These are phyloP conservation scores for Rhizoclosmatium sp. DNA, from an alignment of 192 early-diverging fungal genomes.

Conservation along the genomic window DNA sequence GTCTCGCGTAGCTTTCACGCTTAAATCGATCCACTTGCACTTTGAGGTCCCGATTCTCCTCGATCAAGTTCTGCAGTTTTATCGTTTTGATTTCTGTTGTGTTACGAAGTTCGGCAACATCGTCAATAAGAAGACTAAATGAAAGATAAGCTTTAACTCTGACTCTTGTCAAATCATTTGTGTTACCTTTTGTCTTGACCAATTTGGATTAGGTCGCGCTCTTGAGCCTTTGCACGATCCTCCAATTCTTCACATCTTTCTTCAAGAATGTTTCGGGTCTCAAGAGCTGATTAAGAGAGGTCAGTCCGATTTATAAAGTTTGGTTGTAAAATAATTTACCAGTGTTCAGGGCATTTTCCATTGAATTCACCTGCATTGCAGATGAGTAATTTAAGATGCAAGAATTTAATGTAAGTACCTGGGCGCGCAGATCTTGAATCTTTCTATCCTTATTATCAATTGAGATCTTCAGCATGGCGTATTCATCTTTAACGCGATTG, in stretches of 20 bases:
- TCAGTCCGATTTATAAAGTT: background rate
- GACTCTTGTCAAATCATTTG: background rate
- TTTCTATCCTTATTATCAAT: slow-evolving; percentile 49
- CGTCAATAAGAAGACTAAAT: slow-evolving; percentile 50
- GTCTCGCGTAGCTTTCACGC: slow-evolving; percentile 28
- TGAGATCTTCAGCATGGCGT: slow-evolving; percentile 50
- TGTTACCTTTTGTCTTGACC: slow-evolving; percentile 52
- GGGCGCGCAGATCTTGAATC: slow-evolving; percentile 39
- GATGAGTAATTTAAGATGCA: background rate
- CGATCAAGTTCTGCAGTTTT: slow-evolving; percentile 34
- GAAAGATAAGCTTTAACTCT: background rate
- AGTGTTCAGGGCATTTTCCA: slow-evolving; percentile 36
- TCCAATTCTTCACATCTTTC: slow-evolving; percentile 49
- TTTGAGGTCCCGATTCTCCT: slow-evolving; percentile 41
- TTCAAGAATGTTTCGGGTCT: slow-evolving; percentile 44
- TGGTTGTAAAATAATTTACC: slow-evolving; percentile 16
- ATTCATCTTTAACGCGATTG: slow-evolving; percentile 42
- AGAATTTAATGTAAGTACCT: slow-evolving; percentile 35
- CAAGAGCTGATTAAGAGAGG: slow-evolving; percentile 32
- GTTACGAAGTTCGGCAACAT: slow-evolving; percentile 49
- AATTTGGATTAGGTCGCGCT: slow-evolving; percentile 47
- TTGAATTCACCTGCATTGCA: slow-evolving; percentile 28
- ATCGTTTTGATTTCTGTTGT: slow-evolving; percentile 35
- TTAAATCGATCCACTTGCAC: slow-evolving; percentile 44
- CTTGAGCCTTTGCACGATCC: slow-evolving; percentile 29